Evolutionary conservation across 2,329 filamentous ascomycete species (phyloP).

Genomic region (Penicillium olsonii): DNA sequence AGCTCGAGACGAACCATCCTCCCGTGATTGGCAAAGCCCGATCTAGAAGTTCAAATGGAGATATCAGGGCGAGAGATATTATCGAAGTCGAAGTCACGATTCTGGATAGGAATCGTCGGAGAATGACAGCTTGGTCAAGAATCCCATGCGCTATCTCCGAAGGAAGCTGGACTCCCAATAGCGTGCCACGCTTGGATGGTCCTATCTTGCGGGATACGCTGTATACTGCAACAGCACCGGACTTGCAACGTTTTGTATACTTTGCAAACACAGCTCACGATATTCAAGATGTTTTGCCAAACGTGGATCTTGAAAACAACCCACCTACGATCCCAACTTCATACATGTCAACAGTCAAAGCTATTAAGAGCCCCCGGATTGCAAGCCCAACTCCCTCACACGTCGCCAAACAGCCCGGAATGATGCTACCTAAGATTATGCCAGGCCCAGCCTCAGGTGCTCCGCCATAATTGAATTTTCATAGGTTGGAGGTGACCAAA

Average conservation of each 20-base stretch:
- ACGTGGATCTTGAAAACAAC: neutral
- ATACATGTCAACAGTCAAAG: neutral
- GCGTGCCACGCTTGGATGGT: neutral
- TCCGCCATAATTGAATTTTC: neutral
- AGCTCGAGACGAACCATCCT: no score
- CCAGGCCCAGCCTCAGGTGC: neutral
- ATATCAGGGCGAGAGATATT: neutral
- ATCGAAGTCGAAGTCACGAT: slow-evolving; percentile 1
- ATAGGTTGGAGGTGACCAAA: no score
- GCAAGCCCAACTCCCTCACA: no score
- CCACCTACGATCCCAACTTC: neutral
- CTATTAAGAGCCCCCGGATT: neutral
- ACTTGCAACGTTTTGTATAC: no score
- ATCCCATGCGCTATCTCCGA: neutral
- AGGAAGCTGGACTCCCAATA: neutral
- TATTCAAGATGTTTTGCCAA: neutral
- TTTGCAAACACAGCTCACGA: neutral
- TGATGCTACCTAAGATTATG: neutral
- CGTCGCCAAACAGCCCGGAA: no score
- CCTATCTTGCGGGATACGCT: neutral
- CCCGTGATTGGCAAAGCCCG: neutral
- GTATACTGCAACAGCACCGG: neutral
- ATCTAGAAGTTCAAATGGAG: neutral
- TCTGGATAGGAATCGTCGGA: neutral
- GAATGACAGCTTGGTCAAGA: slow-evolving; percentile 1